phyloP scores from a whole-genome alignment of 495 filamentous ascomycete genomes.

The Trichocladium uniseriatum region DNA sequence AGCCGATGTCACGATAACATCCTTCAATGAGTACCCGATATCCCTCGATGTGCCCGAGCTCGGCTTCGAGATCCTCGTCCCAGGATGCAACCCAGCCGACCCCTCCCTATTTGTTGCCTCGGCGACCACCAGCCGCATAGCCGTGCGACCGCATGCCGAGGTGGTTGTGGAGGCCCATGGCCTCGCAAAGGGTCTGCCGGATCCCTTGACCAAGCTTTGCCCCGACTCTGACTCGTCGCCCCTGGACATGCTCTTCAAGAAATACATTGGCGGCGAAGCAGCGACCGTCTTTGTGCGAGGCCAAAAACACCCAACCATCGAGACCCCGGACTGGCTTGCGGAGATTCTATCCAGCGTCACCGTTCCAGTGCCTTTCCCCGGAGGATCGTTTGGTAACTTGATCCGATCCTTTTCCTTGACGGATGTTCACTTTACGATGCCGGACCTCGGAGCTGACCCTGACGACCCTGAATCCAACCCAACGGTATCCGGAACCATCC shows the following conservation, averaged over 20 bases:
- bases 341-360: slow-evolving; percentile 73
- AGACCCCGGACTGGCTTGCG: slow-evolving; percentile 70
- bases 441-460: slow-evolving; percentile 65
- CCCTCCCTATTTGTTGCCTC: slow-evolving; percentile 54
- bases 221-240: slow-evolving; percentile 69
- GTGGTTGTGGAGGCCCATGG: slow-evolving; percentile 61
- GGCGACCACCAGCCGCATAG: slow-evolving; percentile 56
- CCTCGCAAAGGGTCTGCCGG: slow-evolving; percentile 59
- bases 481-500: slow-evolving; percentile 68
- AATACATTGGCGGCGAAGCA: slow-evolving; percentile 69
- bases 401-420: slow-evolving; percentile 78
- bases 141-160: slow-evolving; percentile 53
- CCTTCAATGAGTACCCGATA: slow-evolving; percentile 67
- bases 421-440: slow-evolving; percentile 75
- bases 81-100: slow-evolving; percentile 65
- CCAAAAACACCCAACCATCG: slow-evolving; percentile 50
- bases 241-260: slow-evolving; percentile 70
- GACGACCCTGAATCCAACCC: slow-evolving; percentile 65
- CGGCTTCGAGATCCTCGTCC: slow-evolving; percentile 73
- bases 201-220: slow-evolving; percentile 58
- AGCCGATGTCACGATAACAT: slow-evolving; percentile 60
- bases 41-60: slow-evolving; percentile 65
- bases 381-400: slow-evolving; percentile 65
- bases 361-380: slow-evolving; percentile 75
- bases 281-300: slow-evolving; percentile 75